These are phyloP conservation scores for Cyberlindnera meyerae DNA, from an alignment of 805 yeast species.

Conservation along the genomic window DNA sequence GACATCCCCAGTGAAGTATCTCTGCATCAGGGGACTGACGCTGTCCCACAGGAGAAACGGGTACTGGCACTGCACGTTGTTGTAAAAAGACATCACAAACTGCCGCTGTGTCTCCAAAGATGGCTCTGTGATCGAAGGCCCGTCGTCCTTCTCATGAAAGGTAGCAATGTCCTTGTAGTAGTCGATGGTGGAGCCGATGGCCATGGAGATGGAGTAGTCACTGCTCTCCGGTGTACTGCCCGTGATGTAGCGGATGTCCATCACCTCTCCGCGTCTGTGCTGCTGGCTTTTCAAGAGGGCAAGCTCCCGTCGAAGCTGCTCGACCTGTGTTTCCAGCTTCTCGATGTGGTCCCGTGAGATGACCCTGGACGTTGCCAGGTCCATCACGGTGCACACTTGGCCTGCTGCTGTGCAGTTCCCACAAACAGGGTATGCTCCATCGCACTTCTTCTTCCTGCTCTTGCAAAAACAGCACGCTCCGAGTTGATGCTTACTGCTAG, in stretches of 20 bases:
- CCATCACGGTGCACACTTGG: slow-evolving; percentile 41
- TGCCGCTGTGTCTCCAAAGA: slow-evolving; percentile 12
- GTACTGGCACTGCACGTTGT: slow-evolving; percentile 32
- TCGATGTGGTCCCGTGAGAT: slow-evolving; percentile 43
- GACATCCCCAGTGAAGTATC: slow-evolving; percentile 18
- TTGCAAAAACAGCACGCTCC: slow-evolving; percentile 51
- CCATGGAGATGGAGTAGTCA: slow-evolving; percentile 30
- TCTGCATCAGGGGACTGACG: slow-evolving; percentile 12
- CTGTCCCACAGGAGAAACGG: slow-evolving; percentile 31
- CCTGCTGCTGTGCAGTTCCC: slow-evolving; percentile 37
- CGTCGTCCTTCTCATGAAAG: slow-evolving; percentile 7
- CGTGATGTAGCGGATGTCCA: slow-evolving; percentile 30
- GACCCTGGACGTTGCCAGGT: slow-evolving; percentile 43
- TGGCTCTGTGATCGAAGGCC: slow-evolving; percentile 20
- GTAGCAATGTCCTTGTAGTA: slow-evolving; percentile 11
- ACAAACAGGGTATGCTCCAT: slow-evolving; percentile 46
- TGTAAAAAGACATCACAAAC: slow-evolving; percentile 23
- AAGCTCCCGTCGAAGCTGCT: slow-evolving; percentile 1
- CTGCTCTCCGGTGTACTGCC: too few relatives aligned
- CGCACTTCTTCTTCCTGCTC: slow-evolving; percentile 44
- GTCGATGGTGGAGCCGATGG: slow-evolving; percentile 24
- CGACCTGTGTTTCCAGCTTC: slow-evolving; percentile 34
- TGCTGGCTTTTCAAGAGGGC: not conserved
- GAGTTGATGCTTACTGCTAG: slow-evolving; percentile 30
- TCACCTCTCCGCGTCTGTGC: not conserved